Base-by-base conservation (phyloP, 768 basidiomycete species). In the Cubamyces lactineus region DNA sequence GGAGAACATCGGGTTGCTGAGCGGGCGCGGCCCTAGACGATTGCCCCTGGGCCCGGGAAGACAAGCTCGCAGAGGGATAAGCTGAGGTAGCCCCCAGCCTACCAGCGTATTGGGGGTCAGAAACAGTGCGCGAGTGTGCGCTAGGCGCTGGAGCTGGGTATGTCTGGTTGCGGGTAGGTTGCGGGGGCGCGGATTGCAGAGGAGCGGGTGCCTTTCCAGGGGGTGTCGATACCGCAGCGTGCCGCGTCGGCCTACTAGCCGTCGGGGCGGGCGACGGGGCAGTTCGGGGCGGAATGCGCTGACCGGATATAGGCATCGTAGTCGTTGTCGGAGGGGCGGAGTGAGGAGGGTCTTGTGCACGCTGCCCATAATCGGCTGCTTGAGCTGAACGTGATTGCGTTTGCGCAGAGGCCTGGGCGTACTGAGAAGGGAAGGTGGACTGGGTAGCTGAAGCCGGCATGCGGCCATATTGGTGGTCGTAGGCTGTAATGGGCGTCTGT, bases 1-100 rank as follows among this genome's bases (percentile, higher is more conserved):
- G 80, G 39, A 88, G 78, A 41, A 84, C 74, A 57, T 79, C 78
- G 11, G 40, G 57, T 9, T 82, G 79, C 48, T 86, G 86, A 43
- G 73, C 59, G 28, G 69, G 61, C 15, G 43, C 42, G 5, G 54
- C 19, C 9, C 55, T 55, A 0, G 64, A 59, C 34, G 34, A 34
- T 45, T 17, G 72, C 59, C 57, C 62, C 46, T 61, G 71, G 48
- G 54, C 70, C 47, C 67, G 73, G 7, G 66, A 54, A 30, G 73
- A 74, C 52, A 54, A n/a, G 34, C 47, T 58, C 11, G 50, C 51
- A 6, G 63, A 56, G 5, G 60, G 45, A 46, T 64, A 59, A 0
- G 49, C 52, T 1, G 66, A 15, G 17, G 42, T 43, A 6, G 34
- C 9, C 13, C 34, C 55, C 1, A 16, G 15, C n/a, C 34, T 45